Evolutionary conservation across 176 grass and related monocot species (phyloP).

Genomic region (Hyparrhenia diplandra): DNA sequence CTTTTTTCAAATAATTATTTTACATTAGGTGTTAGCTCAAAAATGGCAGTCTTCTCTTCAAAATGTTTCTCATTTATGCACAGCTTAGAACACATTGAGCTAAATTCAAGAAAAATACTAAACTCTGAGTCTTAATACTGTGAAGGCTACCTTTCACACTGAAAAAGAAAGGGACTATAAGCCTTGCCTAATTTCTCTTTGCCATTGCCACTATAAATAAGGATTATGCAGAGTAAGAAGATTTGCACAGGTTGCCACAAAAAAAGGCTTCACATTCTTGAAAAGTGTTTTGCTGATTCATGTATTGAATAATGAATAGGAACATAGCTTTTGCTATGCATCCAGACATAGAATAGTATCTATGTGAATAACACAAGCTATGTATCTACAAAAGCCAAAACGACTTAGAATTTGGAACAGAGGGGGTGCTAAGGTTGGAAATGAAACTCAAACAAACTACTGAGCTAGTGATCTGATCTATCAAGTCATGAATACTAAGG

Average conservation of each 20-base stretch:
- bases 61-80: background rate
- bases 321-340: no score
- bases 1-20: background rate
- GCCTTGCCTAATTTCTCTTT: background rate
- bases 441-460: constrained; percentile 8
- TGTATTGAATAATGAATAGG: background rate
- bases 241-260: background rate
- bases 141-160: background rate
- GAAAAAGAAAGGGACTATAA: background rate
- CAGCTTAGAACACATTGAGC: background rate
- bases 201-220: background rate
- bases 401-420: no score
- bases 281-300: background rate
- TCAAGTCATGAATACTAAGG: no score
- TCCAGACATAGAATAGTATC: no score
- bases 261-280: background rate
- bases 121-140: background rate
- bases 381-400: no score
- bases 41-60: background rate
- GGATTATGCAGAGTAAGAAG: background rate
- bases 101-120: no score
- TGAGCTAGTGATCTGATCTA: background rate
- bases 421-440: background rate
- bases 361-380: no score
- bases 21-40: background rate